Evolutionary conservation across 176 grass and related monocot genomes (phyloP).

Genomic region (Canna indica): DNA sequence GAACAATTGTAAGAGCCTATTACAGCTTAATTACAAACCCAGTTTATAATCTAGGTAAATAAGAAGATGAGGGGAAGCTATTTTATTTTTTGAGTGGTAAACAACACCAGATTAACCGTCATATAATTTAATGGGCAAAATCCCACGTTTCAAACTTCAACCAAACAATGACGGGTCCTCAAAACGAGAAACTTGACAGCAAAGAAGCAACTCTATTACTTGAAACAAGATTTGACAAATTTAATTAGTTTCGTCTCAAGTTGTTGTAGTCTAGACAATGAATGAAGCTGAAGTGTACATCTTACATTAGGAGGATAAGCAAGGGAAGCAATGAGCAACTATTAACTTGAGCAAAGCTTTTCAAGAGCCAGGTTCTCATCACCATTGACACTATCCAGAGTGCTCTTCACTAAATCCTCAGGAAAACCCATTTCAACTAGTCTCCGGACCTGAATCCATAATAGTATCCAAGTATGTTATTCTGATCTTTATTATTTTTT

Average conservation of each 20-base stretch:
- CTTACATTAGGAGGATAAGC: background rate
- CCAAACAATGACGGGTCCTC: background rate
- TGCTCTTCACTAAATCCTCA: constrained; percentile 76
- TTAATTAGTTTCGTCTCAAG: background rate
- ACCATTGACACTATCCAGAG: constrained; percentile 67
- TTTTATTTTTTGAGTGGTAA: no score
- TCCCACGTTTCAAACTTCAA: background rate
- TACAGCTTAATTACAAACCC: no score
- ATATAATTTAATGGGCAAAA: no score
- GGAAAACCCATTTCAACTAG: constrained; percentile 97
- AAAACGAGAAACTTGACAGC: background rate
- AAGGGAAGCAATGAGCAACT: background rate
- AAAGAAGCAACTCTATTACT: background rate
- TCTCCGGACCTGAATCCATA: constrained; percentile 58
- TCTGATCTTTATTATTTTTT: background rate
- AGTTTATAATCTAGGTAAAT: no score
- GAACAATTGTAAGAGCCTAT: no score
- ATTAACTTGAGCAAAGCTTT: constrained; percentile 74
- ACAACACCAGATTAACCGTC: no score
- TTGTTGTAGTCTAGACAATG: background rate
- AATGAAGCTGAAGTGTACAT: background rate
- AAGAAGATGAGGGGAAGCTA: no score
- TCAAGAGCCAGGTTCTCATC: constrained; percentile 94
- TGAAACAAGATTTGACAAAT: background rate
- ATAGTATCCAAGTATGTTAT: background rate